Conservation (phyloP, 495 filamentous ascomycete genomes). For the Penicillium cinerascens region DNA sequence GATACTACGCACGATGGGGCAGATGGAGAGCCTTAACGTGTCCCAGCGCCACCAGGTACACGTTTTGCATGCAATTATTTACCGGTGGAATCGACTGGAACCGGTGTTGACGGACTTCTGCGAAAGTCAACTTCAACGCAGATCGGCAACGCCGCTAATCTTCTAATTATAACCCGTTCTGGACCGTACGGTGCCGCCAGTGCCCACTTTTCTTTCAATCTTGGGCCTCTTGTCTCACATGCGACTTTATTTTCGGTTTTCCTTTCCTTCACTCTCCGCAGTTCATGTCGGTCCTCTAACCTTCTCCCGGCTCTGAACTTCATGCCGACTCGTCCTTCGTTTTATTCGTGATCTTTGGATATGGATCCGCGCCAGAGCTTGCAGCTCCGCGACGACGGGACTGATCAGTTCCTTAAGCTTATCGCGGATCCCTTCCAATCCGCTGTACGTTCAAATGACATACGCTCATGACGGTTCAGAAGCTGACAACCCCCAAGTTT, state of each 20-base stretch:
- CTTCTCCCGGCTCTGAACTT: constrained; percentile 1
- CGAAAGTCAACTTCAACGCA: neutral
- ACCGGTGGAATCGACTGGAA: neutral
- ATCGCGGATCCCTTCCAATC: constrained; percentile 49
- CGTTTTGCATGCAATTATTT: too few relatives aligned
- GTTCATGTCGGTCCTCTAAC: neutral
- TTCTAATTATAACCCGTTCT: neutral
- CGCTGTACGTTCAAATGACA: constrained; percentile 26
- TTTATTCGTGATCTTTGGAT: constrained; percentile 2
- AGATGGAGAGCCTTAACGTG: constrained; percentile 3
- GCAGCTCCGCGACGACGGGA: constrained; percentile 12
- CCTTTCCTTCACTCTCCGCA: constrained; percentile 8
- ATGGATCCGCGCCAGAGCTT: constrained; percentile 35
- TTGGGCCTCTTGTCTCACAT: constrained; percentile 17
- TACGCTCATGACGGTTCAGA: neutral
- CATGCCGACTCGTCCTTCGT: constrained; percentile 23
- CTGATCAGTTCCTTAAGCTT: constrained; percentile 43
- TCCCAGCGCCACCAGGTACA: constrained; percentile 9
- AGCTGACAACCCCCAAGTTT: constrained; percentile 41
- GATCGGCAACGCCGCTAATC: neutral
- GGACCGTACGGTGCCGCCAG: neutral
- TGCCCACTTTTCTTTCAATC: constrained; percentile 21
- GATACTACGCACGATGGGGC: neutral
- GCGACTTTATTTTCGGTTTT: constrained; percentile 8
- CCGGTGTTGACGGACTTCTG: neutral